Base-by-base conservation (phyloP, 345 rosid species). In the Gossypioides kirkii region DNA sequence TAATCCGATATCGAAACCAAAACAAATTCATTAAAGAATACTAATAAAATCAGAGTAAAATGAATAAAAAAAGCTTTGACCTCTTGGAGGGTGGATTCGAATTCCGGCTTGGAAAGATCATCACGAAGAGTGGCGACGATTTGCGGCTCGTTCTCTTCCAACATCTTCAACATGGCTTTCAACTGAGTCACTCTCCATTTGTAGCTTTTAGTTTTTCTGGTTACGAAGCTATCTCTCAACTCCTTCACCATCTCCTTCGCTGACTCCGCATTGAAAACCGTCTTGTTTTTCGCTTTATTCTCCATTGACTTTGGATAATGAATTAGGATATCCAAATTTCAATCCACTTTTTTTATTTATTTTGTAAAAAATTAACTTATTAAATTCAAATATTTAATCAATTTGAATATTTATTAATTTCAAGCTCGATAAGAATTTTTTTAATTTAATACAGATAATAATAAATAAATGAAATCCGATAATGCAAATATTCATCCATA, bases 41-140 rank as follows among this genome's bases (percentile, higher is more conserved):
- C 6, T 52, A 43, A 55, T 23, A 6, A 43, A 25, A 5, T 32
- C 10, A 26, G 46, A 73, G 1, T 3, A 14, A 22, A 73, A 16
- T 50, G 26, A 38, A 64, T 41, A 25, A 32, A 6, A 49, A 7
- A 50, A 56, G 32, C 2, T 6, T 26, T 18, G 38, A 94, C 98
- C 97, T 94, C 98, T 58, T 84, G 89, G 68, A 94, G 61, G 64
- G 77, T 66, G 75, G 97, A 82, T 76, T 92, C 98, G 45, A 84
- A 86, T 70, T 87, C 92, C 45, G 97, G 98, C 71, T 94, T 94
- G 41, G 83, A 77, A 71, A 94, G 90, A 86, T 94, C 98, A 8
- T 83, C 77, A 25, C 77, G 81, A 69, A 94, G 97, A 76, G 97
- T 92, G 11, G 82, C 80, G 78, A 79, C 85, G 69, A 94, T 90